These are phyloP conservation scores for Fusarium hainanense DNA, from an alignment of 2,329 filamentous ascomycete species.

Conservation along the genomic window DNA sequence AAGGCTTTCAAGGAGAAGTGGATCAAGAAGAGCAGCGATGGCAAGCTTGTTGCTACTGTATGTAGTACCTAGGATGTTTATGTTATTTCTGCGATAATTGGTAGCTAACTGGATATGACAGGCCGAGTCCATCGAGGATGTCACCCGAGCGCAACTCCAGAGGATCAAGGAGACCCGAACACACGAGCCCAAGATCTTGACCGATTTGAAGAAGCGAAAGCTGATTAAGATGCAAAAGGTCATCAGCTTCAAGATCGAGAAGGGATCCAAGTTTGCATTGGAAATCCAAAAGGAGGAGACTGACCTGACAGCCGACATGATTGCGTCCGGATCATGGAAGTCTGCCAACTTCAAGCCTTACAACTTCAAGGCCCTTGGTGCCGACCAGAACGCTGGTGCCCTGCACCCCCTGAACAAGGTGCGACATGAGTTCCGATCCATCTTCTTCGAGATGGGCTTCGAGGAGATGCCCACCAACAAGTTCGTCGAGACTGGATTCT, in stretches of 20 bases:
- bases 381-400: conserved; percentile 70
- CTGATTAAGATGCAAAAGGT: conserved; percentile 85
- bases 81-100: neutral
- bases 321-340: conserved; percentile 90
- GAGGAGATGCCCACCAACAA: conserved; percentile 96
- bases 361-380: conserved; percentile 78
- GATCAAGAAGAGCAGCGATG: conserved; percentile 71
- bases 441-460: conserved; percentile 99
- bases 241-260: conserved; percentile 83
- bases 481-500: conserved; percentile 97
- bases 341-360: conserved; percentile 86
- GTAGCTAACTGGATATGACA: conserved; percentile 41
- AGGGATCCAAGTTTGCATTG: conserved; percentile 88
- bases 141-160: conserved; percentile 79
- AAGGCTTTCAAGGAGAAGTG: conserved; percentile 90
- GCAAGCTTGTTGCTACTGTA: conserved; percentile 65
- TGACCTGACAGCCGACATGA: conserved; percentile 93
- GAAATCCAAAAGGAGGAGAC: conserved; percentile 94
- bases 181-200: conserved; percentile 79
- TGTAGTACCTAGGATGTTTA: conserved; percentile 36
- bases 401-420: conserved; percentile 89
- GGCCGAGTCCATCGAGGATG: conserved; percentile 81
- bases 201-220: conserved; percentile 92
- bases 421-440: conserved; percentile 92
- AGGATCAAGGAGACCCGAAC: conserved; percentile 76